Evolutionary conservation across 257 asterid species (phyloP), one percentile per base, ranked within the genome.

Genomic region (Solanum lignicaule): DNA sequence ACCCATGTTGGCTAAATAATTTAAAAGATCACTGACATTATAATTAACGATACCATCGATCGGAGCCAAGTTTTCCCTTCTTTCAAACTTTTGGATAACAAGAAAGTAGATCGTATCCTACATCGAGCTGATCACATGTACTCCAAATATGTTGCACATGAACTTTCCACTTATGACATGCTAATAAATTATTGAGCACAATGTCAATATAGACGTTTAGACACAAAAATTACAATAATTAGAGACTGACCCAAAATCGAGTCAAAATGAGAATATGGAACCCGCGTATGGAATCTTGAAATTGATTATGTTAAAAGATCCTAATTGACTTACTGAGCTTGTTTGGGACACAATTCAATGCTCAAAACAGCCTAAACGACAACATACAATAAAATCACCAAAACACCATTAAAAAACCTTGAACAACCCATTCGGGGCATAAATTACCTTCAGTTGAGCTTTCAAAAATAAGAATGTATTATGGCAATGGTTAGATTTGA

Each of bases 91-190:
- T 55, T 55, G 11, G 5, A 0, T 18, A 55, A 55, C 5, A 55
- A 55, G 25, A 55, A 20, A 7, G 10, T 55, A 55, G n/a, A 55
- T 20, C 0, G 0, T 55, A 55, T 18, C 25, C 11, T 52, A 55
- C 2, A 18, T 55, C 0, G 2, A 55, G 46, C 0, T 9, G 12
- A 39, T 39, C 46, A 39, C 46, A 39, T 39, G 46, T 39, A 39
- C 46, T 39, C 46, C 46, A 41, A 41, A 41, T 41, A 41, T 41
- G 0, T 41, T 41, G 5, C 46, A 41, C 14, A 41, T 41, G 46
- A 41, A 0, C 46, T 41, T 0, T 41, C 4, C 46, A 41, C 0
- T 41, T 10, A 41, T 11, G 13, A 41, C 14, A 41, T 11, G 46
- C n/a, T 52, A 52, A 52, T n/a, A 52, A 52, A 52, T 6, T 52